Evolutionary conservation across 805 yeast species (phyloP).

Genomic region (Candida xyloterini): DNA sequence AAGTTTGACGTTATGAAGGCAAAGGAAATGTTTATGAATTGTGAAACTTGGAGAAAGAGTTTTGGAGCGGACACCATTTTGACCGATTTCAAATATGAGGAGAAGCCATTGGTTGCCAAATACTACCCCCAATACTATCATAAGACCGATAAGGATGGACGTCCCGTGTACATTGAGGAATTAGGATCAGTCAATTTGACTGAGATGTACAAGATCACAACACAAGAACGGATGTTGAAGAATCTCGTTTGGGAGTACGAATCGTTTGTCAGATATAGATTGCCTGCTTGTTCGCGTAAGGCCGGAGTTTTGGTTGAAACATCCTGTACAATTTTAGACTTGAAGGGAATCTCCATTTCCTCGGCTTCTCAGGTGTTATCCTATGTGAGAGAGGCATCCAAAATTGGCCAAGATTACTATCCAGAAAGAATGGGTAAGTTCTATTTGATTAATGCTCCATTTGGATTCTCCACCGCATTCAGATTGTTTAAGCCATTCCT

Average conservation of each 20-base stretch:
- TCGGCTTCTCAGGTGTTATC: slow-evolving; percentile 81
- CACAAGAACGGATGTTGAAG: slow-evolving; percentile 93
- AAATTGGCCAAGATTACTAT: slow-evolving; percentile 93
- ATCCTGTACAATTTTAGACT: slow-evolving; percentile 91
- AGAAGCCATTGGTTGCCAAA: slow-evolving; percentile 84
- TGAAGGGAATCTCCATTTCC: slow-evolving; percentile 87
- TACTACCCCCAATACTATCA: slow-evolving; percentile 97
- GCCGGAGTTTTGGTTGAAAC: slow-evolving; percentile 82
- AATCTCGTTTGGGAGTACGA: slow-evolving; percentile 98
- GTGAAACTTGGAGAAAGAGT: slow-evolving; percentile 90
- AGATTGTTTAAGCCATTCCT: slow-evolving; percentile 86
- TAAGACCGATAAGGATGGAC: slow-evolving; percentile 94
- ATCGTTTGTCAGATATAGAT: slow-evolving; percentile 74
- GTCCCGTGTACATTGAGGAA: slow-evolving; percentile 94
- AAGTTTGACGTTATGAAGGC: slow-evolving; percentile 84
- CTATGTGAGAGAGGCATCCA: slow-evolving; percentile 89
- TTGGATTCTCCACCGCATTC: slow-evolving; percentile 94
- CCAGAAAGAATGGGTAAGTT: slow-evolving; percentile 99
- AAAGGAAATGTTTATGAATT: slow-evolving; percentile 73
- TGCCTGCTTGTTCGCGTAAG: slow-evolving; percentile 92
- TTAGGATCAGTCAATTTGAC: slow-evolving; percentile 85
- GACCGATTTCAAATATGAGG: slow-evolving; percentile 86
- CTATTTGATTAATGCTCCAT: slow-evolving; percentile 93
- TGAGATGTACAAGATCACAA: slow-evolving; percentile 90
- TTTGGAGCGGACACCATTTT: slow-evolving; percentile 85